Conservation (phyloP, 768 basidiomycete genomes). For the Podaxis pistillaris region DNA sequence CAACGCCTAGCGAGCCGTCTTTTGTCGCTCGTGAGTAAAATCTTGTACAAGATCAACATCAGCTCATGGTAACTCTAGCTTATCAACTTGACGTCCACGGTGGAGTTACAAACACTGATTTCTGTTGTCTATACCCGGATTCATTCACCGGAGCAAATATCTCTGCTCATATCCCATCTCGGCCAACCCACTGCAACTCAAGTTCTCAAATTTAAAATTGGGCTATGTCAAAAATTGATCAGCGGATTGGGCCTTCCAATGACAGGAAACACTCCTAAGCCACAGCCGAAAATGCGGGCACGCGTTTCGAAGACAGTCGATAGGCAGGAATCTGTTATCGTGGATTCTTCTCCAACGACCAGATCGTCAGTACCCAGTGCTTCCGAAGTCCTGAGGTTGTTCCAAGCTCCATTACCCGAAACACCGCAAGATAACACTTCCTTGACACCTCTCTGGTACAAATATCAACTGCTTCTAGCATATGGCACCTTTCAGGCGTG, state of each 20-base stretch:
- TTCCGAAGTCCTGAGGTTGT: slow-evolving; percentile 5
- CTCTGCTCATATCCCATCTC: slow-evolving; percentile 11
- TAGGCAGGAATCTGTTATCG: neutral
- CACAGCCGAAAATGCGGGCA: slow-evolving; percentile 11
- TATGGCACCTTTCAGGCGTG: slow-evolving; percentile 34
- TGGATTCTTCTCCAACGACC: neutral
- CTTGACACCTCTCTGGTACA: slow-evolving; percentile 23
- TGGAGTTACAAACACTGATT: slow-evolving; percentile 31
- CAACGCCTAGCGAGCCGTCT: slow-evolving; percentile 30
- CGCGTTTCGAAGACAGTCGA: neutral
- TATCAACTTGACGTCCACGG: slow-evolving; percentile 37
- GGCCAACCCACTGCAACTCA: slow-evolving; percentile 16
- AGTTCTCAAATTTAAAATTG: slow-evolving; percentile 38
- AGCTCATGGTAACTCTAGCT: slow-evolving; percentile 26
- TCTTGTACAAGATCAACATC: neutral
- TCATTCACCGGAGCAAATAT: neutral
- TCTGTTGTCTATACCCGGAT: slow-evolving; percentile 35
- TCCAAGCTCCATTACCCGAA: neutral
- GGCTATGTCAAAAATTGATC: slow-evolving; percentile 37
- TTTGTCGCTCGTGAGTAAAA: slow-evolving; percentile 18
- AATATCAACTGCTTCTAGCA: slow-evolving; percentile 38
- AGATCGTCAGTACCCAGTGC: neutral
- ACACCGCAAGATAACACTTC: neutral
- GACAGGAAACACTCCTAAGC: slow-evolving; percentile 2
- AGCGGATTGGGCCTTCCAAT: slow-evolving; percentile 5